A percentile compares a stretch with the other conserved stretches of the same genome.
Evolutionary conservation across 2,329 filamentous ascomycete genomes (phyloP).

Genomic region (Botrytis aclada): DNA sequence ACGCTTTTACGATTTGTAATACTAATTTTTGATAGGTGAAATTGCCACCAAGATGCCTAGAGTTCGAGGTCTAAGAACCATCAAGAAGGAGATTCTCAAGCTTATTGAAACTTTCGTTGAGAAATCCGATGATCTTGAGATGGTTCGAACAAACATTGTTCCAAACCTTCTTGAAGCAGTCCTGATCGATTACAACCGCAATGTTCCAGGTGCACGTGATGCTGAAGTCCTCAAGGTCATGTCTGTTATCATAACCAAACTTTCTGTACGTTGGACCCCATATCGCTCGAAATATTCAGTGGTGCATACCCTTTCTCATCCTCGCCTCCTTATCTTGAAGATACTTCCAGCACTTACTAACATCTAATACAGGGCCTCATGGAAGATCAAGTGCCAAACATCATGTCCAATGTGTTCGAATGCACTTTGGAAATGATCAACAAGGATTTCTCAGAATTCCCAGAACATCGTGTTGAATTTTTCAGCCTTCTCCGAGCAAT

Average conservation of each 20-base stretch:
- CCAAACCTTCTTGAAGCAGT: constrained; percentile 94
- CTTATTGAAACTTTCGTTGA: constrained; percentile 98
- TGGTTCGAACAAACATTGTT: constrained; percentile 90
- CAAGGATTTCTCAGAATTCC: constrained; percentile 99
- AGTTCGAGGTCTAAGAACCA: constrained; percentile 89
- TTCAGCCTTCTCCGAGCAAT: constrained; percentile 96
- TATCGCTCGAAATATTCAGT: constrained; percentile 47
- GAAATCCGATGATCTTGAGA: constrained; percentile 92
- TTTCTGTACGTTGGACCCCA: constrained; percentile 74
- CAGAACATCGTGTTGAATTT: constrained; percentile 98
- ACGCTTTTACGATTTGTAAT: not conserved
- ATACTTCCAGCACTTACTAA: constrained; percentile 34
- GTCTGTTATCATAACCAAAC: constrained; percentile 94
- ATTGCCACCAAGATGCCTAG: constrained; percentile 97
- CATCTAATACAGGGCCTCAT: constrained; percentile 66
- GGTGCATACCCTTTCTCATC: constrained; percentile 34
- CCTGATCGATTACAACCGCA: constrained; percentile 92
- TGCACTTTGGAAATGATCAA: constrained; percentile 99
- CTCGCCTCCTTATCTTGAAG: constrained; percentile 10
- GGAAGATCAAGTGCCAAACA: constrained; percentile 96
- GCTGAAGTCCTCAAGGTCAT: constrained; percentile 96
- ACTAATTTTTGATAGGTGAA: constrained; percentile 57
- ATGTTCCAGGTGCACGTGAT: constrained; percentile 92
- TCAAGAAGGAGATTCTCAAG: constrained; percentile 99
- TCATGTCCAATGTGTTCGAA: constrained; percentile 98